Conservation (phyloP, 768 basidiomycete species). For the Podaxis sp. region DNA sequence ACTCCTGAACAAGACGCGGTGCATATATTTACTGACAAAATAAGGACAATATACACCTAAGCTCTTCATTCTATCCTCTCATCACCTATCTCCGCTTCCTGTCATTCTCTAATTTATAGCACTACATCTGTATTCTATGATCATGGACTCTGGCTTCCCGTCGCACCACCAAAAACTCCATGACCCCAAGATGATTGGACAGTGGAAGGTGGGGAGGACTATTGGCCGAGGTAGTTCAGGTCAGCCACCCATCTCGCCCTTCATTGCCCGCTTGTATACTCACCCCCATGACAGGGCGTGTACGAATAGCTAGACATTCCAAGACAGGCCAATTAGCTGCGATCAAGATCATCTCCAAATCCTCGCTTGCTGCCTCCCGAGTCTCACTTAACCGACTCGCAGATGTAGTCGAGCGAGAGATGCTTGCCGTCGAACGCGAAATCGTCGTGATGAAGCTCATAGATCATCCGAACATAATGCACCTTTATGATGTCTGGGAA, state of each 20-base stretch:
- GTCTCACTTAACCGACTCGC: slow-evolving; percentile 65
- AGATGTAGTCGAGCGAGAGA: slow-evolving; percentile 71
- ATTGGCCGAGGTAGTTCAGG: slow-evolving; percentile 81
- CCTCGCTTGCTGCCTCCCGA: slow-evolving; percentile 52
- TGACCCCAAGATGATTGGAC: slow-evolving; percentile 68
- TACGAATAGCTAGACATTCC: slow-evolving; percentile 84
- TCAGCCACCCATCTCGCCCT: slow-evolving; percentile 23
- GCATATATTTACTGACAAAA: slow-evolving; percentile 6
- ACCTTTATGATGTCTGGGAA: slow-evolving; percentile 96
- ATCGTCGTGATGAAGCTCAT: slow-evolving; percentile 98
- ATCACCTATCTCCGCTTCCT: background rate
- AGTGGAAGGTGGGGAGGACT: slow-evolving; percentile 83
- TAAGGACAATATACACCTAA: background rate
- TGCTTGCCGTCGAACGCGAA: slow-evolving; percentile 84
- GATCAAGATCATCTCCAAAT: slow-evolving; percentile 90
- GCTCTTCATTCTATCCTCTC: background rate
- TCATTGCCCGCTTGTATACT: background rate
- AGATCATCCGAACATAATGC: slow-evolving; percentile 92
- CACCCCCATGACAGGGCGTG: slow-evolving; percentile 57
- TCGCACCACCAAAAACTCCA: slow-evolving; percentile 17
- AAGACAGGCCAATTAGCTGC: slow-evolving; percentile 88
- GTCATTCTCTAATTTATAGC: slow-evolving; percentile 15
- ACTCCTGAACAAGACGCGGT: slow-evolving; percentile 28
- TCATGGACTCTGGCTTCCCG: background rate
- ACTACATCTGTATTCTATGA: slow-evolving; percentile 13